Evolutionary conservation across 495 filamentous ascomycete species (phyloP), one percentile per base, ranked within the genome.

Genomic region (Hypoxylon rickii): DNA sequence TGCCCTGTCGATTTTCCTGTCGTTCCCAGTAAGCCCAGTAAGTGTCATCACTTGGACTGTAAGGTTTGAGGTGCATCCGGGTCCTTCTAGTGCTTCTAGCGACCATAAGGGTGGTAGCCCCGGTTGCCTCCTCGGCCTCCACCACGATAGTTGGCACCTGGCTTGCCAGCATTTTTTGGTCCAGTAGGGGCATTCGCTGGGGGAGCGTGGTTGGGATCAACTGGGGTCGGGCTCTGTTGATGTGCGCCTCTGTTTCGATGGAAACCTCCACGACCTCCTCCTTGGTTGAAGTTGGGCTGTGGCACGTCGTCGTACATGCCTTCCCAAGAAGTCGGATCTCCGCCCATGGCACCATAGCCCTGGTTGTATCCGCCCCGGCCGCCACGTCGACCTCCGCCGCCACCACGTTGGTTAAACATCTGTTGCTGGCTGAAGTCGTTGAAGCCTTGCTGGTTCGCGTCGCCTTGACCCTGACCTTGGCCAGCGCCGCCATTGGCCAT

Each of bases 281-380:
- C 78, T 41, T 84, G 78, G 57, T 82, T 80, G 39, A 86, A 82
- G 50, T 86, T 85, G 7, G 92, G 92, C 64, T 92, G 91, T 17
- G 95, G 95, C 1, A 96, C 91, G 68, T 97, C 94, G 68, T 98
- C 94, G 70, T 98, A 98, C 94, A 98, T 98, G 48, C 94, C 94
- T 71, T 98, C 94, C 93, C 94, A 97, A 17, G 87, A 90, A 17
- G 89, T 92, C 18, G 88, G 86, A 3, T 69, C 71, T 7, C 60
- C 58, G 12, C 57, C 51, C 41, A 44, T 68, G 52, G 38, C 68
- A 62, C 65, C 52, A 19, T 67, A 69, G 18, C 13, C 34, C 29
- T 64, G 63, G 13, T 51, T 66, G 40, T 64, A 67, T 29, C 53
- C 64, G 15, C 67, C 73, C 21, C 72, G 65, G 20, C 67, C 62